Percentiles rank a stretch among this genome's conserved stretches.
Evolutionary conservation across 2,329 filamentous ascomycete genomes (phyloP).

Genomic region (Beauveria asiatica): DNA sequence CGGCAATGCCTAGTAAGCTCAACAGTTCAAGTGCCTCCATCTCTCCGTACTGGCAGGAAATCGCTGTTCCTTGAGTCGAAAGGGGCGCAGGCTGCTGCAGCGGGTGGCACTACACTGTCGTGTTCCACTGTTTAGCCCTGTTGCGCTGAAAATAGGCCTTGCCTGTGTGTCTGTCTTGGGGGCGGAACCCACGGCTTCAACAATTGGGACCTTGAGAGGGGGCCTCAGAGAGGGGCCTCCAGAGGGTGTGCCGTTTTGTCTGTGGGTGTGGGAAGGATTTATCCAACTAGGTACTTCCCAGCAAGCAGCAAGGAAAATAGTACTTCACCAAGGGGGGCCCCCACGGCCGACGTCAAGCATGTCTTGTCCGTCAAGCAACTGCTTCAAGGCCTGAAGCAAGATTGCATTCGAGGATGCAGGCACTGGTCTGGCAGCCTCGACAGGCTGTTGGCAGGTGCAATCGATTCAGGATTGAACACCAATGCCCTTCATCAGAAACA

Average conservation of each 20-base stretch:
- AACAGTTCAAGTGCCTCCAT: neutral
- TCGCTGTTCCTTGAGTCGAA: neutral
- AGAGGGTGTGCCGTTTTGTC: neutral
- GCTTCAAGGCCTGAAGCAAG: neutral
- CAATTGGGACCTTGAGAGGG: too few relatives aligned
- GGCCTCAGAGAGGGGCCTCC: too few relatives aligned
- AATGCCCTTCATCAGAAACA: neutral
- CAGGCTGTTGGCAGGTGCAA: neutral
- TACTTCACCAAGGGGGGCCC: neutral
- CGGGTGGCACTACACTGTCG: constrained; percentile 4
- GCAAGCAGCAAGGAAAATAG: neutral
- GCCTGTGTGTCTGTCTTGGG: neutral
- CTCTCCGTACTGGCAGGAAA: neutral
- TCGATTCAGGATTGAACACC: neutral
- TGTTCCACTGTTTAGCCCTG: constrained; percentile 10
- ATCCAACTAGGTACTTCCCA: neutral
- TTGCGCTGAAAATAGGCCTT: constrained; percentile 10
- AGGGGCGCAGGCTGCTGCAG: constrained; percentile 1
- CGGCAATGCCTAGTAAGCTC: too few relatives aligned
- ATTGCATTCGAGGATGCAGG: too few relatives aligned
- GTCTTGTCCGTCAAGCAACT: neutral
- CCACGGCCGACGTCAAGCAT: neutral
- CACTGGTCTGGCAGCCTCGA: too few relatives aligned
- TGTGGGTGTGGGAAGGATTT: neutral
- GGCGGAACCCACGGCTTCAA: neutral